A percentile compares a stretch with the other conserved stretches of the same genome.
Evolutionary conservation across 2,329 filamentous ascomycete species (phyloP).

Genomic region (Tolypocladium ovalisporum): DNA sequence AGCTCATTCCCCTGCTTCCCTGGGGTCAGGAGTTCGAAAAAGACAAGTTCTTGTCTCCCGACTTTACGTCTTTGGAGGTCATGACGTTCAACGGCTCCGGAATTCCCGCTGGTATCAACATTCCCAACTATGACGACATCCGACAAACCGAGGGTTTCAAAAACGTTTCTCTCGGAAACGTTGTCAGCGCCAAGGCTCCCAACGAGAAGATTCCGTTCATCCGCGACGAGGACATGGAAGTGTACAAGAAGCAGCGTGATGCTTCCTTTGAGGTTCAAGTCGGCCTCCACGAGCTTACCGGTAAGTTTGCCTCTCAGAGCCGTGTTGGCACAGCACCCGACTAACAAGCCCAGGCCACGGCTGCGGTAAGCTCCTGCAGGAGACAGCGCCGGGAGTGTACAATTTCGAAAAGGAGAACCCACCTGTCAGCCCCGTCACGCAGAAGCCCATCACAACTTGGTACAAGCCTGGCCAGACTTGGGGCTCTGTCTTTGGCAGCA

Average conservation of each 20-base stretch:
- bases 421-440: constrained; percentile 68
- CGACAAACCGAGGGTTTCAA: constrained; percentile 81
- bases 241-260: constrained; percentile 78
- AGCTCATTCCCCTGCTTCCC: constrained; percentile 78
- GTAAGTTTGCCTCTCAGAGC: constrained; percentile 12
- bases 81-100: constrained; percentile 61
- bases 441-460: constrained; percentile 67
- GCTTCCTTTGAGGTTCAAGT: constrained; percentile 91
- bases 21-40: constrained; percentile 90
- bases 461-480: constrained; percentile 95
- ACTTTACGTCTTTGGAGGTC: constrained; percentile 92
- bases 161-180: constrained; percentile 88
- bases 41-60: constrained; percentile 87
- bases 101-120: constrained; percentile 59
- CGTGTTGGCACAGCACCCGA: background rate
- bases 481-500: constrained; percentile 81
- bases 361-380: constrained; percentile 86
- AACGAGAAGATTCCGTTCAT: constrained; percentile 93
- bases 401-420: constrained; percentile 83
- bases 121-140: constrained; percentile 65
- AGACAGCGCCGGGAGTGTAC: constrained; percentile 68
- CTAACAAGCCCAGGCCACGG: constrained; percentile 53
- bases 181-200: constrained; percentile 80
- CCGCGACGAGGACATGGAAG: constrained; percentile 59
- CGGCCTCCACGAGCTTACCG: constrained; percentile 76